Evolutionary conservation across 257 asterid genomes (phyloP).

Genomic region (Ocimum tenuiflorum): DNA sequence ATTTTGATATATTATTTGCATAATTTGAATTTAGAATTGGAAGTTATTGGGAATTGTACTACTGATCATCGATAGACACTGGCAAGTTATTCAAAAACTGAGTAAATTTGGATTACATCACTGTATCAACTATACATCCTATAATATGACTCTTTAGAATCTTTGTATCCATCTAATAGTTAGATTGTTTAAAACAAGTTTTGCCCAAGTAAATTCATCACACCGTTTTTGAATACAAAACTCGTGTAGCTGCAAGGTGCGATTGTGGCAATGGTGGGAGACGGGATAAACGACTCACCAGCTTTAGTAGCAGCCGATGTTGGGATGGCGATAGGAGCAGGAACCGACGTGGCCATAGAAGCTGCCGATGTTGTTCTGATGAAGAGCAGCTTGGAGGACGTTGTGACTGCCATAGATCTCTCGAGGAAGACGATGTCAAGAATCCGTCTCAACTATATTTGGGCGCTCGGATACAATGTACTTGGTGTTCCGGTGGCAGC

Average conservation of each 20-base stretch:
- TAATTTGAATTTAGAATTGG: too few species aligned
- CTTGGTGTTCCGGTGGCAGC: constrained; percentile 95
- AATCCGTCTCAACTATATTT: constrained; percentile 64
- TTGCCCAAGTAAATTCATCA: too few species aligned
- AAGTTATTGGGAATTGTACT: too few species aligned
- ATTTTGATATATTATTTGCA: too few species aligned
- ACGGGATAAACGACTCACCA: constrained; percentile 89
- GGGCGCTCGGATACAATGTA: constrained; percentile 91
- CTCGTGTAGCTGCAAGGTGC: constrained; percentile 60
- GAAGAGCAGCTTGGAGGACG: constrained; percentile 84
- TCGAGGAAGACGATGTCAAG: constrained; percentile 80
- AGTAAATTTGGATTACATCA: neutral
- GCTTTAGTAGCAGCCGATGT: constrained; percentile 89
- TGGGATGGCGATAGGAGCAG: constrained; percentile 97
- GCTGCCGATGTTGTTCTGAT: constrained; percentile 89
- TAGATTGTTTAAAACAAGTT: too few species aligned
- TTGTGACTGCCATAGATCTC: constrained; percentile 76
- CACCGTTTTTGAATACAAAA: constrained; percentile 15
- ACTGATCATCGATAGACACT: too few species aligned
- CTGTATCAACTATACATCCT: too few species aligned
- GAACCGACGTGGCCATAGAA: constrained; percentile 91
- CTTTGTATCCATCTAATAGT: too few species aligned
- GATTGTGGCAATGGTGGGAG: constrained; percentile 88
- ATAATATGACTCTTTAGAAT: too few species aligned
- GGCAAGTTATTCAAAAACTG: too few species aligned